phyloP scores from a whole-genome alignment of 1,139 yeast species.

The Yamadazyma songkhlaensis region DNA sequence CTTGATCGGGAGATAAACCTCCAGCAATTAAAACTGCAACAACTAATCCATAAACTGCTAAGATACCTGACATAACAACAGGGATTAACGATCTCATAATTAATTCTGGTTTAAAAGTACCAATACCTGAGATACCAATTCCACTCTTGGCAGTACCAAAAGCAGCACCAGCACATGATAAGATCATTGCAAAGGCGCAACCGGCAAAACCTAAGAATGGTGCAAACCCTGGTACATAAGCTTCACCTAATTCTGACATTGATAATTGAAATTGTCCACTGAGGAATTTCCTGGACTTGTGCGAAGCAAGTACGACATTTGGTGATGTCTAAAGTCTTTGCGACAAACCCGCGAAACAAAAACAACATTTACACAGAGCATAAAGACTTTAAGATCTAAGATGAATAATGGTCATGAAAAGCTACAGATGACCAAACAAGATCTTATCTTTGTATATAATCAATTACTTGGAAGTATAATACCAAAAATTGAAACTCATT shows the following conservation, averaged over 20 bases:
- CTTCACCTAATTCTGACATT: constrained; percentile 41
- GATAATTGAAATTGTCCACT: not conserved
- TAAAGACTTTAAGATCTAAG: no score
- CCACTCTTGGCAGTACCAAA: constrained; percentile 99
- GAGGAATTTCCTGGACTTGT: not conserved
- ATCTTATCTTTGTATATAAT: constrained; percentile 46
- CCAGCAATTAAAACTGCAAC: constrained; percentile 96
- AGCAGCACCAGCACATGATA: constrained; percentile 95
- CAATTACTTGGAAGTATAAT: constrained; percentile 38
- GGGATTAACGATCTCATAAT: constrained; percentile 87
- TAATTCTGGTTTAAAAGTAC: constrained; percentile 79
- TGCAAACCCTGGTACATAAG: constrained; percentile 81
- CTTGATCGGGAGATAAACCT: constrained; percentile 71
- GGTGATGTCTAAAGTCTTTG: not conserved
- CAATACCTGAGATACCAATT: constrained; percentile 91
- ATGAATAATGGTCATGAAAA: constrained; percentile 26
- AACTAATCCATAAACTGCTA: constrained; percentile 93
- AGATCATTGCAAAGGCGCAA: constrained; percentile 87
- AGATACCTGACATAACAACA: constrained; percentile 97
- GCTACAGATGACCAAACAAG: constrained; percentile 48
- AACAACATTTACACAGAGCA: not conserved
- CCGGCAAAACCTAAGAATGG: constrained; percentile 96
- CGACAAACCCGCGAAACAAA: not conserved
- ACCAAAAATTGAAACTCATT: constrained; percentile 43
- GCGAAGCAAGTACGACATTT: constrained; percentile 1